phyloP scores from a whole-genome alignment of 306 rosid genomes.

The Medicago truncatula region DNA sequence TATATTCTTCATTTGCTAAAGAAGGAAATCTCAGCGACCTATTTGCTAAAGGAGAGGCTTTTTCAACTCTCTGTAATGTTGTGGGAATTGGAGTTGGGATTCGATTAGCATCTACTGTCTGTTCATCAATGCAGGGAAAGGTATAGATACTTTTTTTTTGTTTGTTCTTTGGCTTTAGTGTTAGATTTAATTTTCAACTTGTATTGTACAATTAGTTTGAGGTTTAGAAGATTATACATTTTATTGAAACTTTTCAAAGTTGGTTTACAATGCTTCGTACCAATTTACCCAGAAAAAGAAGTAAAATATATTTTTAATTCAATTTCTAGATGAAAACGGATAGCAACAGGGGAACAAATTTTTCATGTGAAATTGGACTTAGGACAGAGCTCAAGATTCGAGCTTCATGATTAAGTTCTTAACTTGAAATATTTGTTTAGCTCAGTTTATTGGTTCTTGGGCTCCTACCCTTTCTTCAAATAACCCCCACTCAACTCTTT shows the following conservation, averaged over 20 bases:
- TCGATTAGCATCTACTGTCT: constrained; percentile 89
- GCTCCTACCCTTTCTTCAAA: constrained; percentile 2
- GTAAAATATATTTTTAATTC: background rate
- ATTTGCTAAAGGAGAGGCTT: constrained; percentile 99
- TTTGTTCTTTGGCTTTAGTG: constrained; percentile 16
- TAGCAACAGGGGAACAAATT: background rate
- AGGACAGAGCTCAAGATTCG: background rate
- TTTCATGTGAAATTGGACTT: constrained; percentile 15
- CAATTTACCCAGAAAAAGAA: background rate
- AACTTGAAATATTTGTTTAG: background rate
- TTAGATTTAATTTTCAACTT: constrained; percentile 32
- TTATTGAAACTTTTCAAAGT: background rate
- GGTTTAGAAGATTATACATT: constrained; percentile 23
- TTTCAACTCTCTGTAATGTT: constrained; percentile 93
- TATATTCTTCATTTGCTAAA: constrained; percentile 95
- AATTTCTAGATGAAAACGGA: constrained; percentile 13
- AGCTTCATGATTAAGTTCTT: constrained; percentile 10
- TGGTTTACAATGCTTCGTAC: background rate
- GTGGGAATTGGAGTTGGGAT: constrained; percentile 91
- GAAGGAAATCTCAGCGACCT: constrained; percentile 99
- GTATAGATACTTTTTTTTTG: constrained; percentile 47
- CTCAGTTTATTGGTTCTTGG: background rate
- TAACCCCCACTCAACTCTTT: background rate
- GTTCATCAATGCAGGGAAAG: constrained; percentile 95
- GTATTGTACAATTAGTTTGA: background rate